Evolutionary conservation across 2,329 filamentous ascomycete genomes (phyloP), one percentile per base, ranked within the genome.

Genomic region (Sarocladium oryzae): DNA sequence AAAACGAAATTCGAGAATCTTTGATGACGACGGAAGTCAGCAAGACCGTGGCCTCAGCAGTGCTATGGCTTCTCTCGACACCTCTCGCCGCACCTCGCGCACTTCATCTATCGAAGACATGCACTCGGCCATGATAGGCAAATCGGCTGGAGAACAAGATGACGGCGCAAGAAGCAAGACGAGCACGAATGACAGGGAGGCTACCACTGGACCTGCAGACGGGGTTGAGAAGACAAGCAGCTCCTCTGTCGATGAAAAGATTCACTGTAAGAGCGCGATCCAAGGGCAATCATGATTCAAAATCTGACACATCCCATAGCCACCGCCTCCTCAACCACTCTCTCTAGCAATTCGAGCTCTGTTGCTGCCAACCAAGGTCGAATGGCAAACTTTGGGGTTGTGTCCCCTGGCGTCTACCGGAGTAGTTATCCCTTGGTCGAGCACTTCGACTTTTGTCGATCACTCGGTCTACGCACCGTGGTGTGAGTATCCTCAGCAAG

Each of bases 381-480:
- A 5, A 87, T 88, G 1, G 60, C 70, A 56, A 96, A 96, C 63
- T 96, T 92, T 66, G 88, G 86, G 16, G 70, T 82, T 24, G 85
- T 96, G 18, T 71, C 85, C 18, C 79, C 83, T 6, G 84, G 85
- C 8, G 75, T 96, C 24, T 96, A 89, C 64, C 81, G 91, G 50
- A 92, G 88, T 66, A 86, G 85, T 57, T 96, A 90, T 63, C 91
- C 91, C 2, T 73, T 82, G 55, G 67, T 76, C 4, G 77, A 84
- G 52, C 85, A 95, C 61, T 86, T 87, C 56, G 73, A 74, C 3
- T 92, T 87, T 61, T 70, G 96, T 51, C 71, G 78, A 59, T 73
- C 72, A 23, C 73, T 95, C 48, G 74, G 79, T 10, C 72, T 96
- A 55, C 90, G 88, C 70, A 92, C 86, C 15, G 84, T 96, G 53